Percentiles rank a stretch among this genome's conserved stretches.
Conservation (phyloP, 148 eudicot species). For the Cornus florida region DNA sequence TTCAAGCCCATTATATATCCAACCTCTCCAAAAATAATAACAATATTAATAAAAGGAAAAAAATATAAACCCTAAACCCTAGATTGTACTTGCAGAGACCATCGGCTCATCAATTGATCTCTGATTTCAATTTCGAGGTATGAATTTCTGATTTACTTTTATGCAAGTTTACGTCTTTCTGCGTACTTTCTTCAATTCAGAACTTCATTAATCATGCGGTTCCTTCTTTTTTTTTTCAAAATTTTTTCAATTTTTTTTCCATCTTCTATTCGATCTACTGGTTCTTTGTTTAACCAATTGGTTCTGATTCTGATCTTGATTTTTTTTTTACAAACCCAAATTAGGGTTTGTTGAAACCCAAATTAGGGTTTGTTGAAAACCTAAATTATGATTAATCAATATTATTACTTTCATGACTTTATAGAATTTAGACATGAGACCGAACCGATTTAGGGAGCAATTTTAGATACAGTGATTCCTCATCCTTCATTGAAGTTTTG, state of each 20-base stretch:
- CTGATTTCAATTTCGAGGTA: not conserved
- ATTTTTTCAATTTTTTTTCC: not conserved
- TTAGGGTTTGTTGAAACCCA: not conserved
- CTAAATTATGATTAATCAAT: too few species aligned
- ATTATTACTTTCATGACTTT: too few species aligned
- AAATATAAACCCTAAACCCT: not conserved
- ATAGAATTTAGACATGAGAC: too few species aligned
- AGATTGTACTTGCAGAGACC: not conserved
- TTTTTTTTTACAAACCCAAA: too few species aligned
- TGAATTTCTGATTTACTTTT: not conserved
- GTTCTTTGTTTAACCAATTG: not conserved
- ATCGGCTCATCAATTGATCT: not conserved
- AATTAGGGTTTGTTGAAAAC: not conserved
- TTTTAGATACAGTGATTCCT: too few species aligned
- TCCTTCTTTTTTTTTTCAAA: not conserved
- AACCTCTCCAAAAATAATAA: not conserved
- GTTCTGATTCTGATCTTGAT: not conserved
- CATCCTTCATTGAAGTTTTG: too few species aligned
- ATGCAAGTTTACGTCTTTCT: not conserved
- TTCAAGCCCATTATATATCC: not conserved
- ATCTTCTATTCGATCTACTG: too few species aligned
- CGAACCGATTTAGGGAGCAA: too few species aligned
- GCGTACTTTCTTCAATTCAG: not conserved
- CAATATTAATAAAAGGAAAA: not conserved
- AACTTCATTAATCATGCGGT: not conserved